phyloP scores from a whole-genome alignment of 2,329 filamentous ascomycete genomes.

The Thermoascus crustaceus region DNA sequence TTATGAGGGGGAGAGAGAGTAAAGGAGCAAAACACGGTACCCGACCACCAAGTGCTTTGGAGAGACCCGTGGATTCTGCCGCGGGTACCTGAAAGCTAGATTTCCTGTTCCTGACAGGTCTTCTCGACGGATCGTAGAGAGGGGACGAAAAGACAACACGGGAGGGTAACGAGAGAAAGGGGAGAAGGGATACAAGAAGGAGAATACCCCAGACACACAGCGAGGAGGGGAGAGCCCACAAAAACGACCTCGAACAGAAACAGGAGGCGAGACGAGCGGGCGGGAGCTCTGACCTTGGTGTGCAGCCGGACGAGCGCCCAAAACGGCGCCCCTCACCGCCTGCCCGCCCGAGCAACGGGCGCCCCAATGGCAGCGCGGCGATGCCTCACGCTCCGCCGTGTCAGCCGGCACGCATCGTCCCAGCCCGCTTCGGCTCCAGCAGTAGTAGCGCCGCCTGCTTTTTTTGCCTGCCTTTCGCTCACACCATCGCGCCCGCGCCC shows the following conservation, averaged over 20 bases:
- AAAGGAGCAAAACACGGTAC: neutral
- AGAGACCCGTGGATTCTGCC: neutral
- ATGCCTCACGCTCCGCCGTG: conserved; percentile 9
- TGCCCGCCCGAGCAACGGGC: neutral
- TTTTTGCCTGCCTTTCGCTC: neutral
- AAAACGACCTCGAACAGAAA: no score
- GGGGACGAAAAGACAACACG: neutral
- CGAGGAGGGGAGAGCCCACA: no score
- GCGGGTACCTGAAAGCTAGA: neutral
- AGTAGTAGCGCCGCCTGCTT: no score
- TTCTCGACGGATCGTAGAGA: neutral
- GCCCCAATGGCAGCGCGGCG: conserved; percentile 7
- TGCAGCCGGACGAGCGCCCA: no score
- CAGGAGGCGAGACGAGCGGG: no score
- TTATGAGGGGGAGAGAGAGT: no score
- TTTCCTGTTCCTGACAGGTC: conserved; percentile 4
- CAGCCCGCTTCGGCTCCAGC: no score
- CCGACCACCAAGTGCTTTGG: neutral
- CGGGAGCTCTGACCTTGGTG: no score
- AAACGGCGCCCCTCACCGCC: conserved; percentile 1
- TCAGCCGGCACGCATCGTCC: no score
- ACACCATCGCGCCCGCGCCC: no score
- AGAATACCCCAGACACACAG: neutral
- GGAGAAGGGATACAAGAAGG: neutral
- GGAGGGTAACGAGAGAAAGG: neutral